Base-by-base conservation (phyloP, 352 stramenopile species). In the Poterioochromonas sp. region DNA sequence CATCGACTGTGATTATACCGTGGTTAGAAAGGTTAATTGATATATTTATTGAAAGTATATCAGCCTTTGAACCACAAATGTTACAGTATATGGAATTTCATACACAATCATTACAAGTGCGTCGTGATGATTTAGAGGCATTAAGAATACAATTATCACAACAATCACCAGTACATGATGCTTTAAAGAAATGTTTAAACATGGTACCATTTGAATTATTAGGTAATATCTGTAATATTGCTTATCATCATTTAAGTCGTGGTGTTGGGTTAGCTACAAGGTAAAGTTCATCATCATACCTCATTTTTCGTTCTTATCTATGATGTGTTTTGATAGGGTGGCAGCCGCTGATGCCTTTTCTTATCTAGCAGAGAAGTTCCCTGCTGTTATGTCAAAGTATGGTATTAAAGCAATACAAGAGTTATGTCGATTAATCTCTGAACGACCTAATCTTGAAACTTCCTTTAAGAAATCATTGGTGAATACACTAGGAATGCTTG, bases 31-130 rank as follows among this genome's bases (percentile, higher is more conserved):
- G 8, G 20, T 18, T 78, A 29, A 49, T 78, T 11, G 35, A n/a
- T 22, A 43, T 53, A n/a, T 69, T 78, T 18, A 12, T 78, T 37
- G 71, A 78, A 44, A 32, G 5, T 41, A 68, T 68, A n/a, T 39
- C 5, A 8, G 71, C 71, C 2, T n/a, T 78, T 40, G 71, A 78
- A 37, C 71, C 71, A 68, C 41, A 53, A 15, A 78, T 34, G 12
- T 35, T 78, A 12, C 3, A 41, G 20, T 78, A 78, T 39, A 63
- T 78, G 71, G 2, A 65, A 41, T 78, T 78, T 53, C 71, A 78
- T 69, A 68, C 71, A 53, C 2, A 3, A 29, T 8, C 2, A 29
- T 29, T 78, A 5, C 8, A 53, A 32, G 35, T 68, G 1, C 20
- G 41, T 53, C 2, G 41, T 12, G 71, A 68, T 18, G 71, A 78